Base-by-base conservation (phyloP, 2,329 filamentous ascomycete species). In the Stemphylium beticola region DNA sequence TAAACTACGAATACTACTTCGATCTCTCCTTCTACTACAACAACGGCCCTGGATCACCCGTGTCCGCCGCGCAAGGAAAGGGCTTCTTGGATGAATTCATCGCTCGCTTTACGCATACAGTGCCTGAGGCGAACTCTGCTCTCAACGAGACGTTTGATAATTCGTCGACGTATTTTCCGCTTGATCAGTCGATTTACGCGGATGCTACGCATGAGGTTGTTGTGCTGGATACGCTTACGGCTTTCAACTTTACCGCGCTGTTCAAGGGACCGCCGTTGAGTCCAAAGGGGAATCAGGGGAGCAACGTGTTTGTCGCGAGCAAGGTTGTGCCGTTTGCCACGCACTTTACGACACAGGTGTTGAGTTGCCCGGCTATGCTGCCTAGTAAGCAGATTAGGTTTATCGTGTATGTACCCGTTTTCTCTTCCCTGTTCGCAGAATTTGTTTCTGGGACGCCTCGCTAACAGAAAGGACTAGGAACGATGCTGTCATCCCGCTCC, bases 1-100 rank as follows among this genome's bases (percentile, higher is more conserved):
- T 78, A 9, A 77, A 78, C 55, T 78, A 74, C 49, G 77, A 79
- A 46, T 79, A 80, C 61, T 78, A 72, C 62, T 78, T 72, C 57
- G 78, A 80, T 51, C 62, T 80, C 26, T 73, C 73, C 52, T 66
- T 77, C 62, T 71, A 69, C 58, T 69, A 66, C 58, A 70, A 72
- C 60, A 72, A 72, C 49, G 66, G 69, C 0, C 66, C 66, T 8
- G 68, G 69, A 5, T 69, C 66, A 4, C 68, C 68, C 4, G 68
- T 71, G 3, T 55, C 69, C 8, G 69, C 69, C n/a, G 69, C 68
- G 0, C 67, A 72, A 50, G 69, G 69, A n/a, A 72, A 72, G 31
- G 68, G 62, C 1, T 72, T 62, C 22, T 62, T 72, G 0, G 67
- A 71, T 31, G 66, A 71, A 24, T 72, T 61, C 51, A 55, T 72